Percentiles rank a stretch among this genome's conserved stretches.
Evolutionary conservation across 1,139 yeast genomes (phyloP).

Genomic region (Ashbya aceris): DNA sequence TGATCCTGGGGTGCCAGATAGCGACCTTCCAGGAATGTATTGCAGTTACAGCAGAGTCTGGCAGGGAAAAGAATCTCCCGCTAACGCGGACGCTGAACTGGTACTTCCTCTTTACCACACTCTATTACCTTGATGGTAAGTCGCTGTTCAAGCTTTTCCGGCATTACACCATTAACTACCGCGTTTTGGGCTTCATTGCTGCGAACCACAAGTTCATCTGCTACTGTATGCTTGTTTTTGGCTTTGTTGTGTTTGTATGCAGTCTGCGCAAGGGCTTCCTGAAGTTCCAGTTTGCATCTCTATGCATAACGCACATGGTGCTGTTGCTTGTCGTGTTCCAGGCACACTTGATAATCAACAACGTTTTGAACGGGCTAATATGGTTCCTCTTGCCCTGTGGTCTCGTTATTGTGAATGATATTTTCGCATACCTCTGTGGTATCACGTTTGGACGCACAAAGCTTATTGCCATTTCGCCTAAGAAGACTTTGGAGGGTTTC

Average conservation of each 20-base stretch:
- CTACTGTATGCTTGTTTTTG: constrained; percentile 76
- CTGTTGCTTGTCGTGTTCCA: constrained; percentile 83
- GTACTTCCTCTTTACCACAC: constrained; percentile 74
- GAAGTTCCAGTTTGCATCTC: constrained; percentile 87
- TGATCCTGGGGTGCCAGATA: constrained; percentile 67
- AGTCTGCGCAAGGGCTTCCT: constrained; percentile 84
- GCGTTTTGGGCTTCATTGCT: constrained; percentile 36
- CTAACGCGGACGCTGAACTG: constrained; percentile 81
- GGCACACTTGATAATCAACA: constrained; percentile 85
- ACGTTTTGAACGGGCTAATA: constrained; percentile 80
- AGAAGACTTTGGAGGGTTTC: constrained; percentile 95
- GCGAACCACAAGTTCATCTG: constrained; percentile 76
- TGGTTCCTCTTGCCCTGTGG: constrained; percentile 94
- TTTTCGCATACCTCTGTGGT: constrained; percentile 94
- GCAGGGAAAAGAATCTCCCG: constrained; percentile 74
- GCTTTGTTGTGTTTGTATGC: constrained; percentile 83
- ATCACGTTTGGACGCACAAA: constrained; percentile 93
- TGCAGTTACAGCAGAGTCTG: constrained; percentile 74
- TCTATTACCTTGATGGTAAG: constrained; percentile 84
- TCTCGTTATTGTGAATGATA: constrained; percentile 87
- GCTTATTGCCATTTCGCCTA: constrained; percentile 87
- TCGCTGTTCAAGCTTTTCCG: constrained; percentile 51
- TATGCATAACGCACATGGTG: constrained; percentile 93
- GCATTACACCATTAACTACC: constrained; percentile 35
- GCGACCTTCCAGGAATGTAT: constrained; percentile 88